phyloP scores from a whole-genome alignment of 2,329 filamentous ascomycete genomes.

The Xylariales sp. region DNA sequence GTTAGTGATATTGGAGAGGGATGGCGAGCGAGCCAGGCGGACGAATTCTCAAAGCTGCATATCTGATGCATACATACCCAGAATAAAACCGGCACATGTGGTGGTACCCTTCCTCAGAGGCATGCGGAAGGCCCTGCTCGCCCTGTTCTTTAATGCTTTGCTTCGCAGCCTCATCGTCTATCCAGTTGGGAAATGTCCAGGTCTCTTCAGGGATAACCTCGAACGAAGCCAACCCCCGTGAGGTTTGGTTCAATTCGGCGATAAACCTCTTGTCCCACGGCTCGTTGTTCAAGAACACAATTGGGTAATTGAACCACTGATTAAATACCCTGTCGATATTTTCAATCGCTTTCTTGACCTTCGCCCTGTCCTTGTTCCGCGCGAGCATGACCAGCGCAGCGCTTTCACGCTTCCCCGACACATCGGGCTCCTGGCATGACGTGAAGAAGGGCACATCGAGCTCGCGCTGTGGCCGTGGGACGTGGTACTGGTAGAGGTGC shows the following conservation, averaged over 20 bases:
- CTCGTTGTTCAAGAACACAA: slow-evolving; percentile 42
- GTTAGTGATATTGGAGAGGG: no score
- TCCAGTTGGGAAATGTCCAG: slow-evolving; percentile 35
- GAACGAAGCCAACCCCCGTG: slow-evolving; percentile 32
- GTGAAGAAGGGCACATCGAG: slow-evolving; percentile 35
- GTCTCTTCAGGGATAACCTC: slow-evolving; percentile 34
- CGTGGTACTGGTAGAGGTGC: slow-evolving; percentile 27
- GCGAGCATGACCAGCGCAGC: slow-evolving; percentile 42
- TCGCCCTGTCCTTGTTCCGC: slow-evolving; percentile 36
- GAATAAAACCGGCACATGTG: slow-evolving; percentile 41
- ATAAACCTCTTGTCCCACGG: slow-evolving; percentile 35
- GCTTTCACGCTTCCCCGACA: slow-evolving; percentile 32
- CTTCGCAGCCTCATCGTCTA: slow-evolving; percentile 24
- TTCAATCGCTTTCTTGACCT: slow-evolving; percentile 32
- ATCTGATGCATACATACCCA: no score
- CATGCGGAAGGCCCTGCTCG: slow-evolving; percentile 28
- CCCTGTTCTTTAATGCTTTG: slow-evolving; percentile 28
- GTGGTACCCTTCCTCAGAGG: slow-evolving; percentile 34
- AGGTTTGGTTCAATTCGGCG: slow-evolving; percentile 28
- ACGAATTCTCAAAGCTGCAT: no score
- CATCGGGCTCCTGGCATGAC: slow-evolving; percentile 33
- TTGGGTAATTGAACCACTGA: slow-evolving; percentile 41
- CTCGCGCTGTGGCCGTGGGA: slow-evolving; percentile 27
- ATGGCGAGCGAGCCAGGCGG: neutral
- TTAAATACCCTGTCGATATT: slow-evolving; percentile 41